A percentile compares a stretch with the other conserved stretches of the same genome.
Conservation (phyloP, 2,329 filamentous ascomycete genomes). For the Huntiella moniliformis region DNA sequence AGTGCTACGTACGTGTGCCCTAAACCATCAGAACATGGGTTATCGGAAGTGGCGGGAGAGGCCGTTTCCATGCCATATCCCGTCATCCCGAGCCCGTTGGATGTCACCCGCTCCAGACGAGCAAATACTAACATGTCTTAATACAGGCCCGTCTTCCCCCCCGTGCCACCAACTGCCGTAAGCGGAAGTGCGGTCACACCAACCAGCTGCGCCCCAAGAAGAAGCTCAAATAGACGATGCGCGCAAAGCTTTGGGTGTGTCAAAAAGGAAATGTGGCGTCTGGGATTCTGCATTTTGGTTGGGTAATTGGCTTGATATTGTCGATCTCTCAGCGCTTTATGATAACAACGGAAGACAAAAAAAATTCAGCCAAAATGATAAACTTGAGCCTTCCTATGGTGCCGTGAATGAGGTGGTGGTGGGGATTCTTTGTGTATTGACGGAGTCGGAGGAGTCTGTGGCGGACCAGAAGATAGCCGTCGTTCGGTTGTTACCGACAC, state of each 20-base stretch:
- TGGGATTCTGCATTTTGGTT: conserved; percentile 17
- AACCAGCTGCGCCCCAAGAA: conserved; percentile 99
- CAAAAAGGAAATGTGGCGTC: conserved; percentile 25
- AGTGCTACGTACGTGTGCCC: conserved; percentile 76
- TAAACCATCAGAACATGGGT: background rate
- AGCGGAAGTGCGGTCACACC: conserved; percentile 99
- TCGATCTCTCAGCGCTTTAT: conserved; percentile 13
- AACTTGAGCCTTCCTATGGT: background rate
- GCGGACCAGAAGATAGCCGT: background rate
- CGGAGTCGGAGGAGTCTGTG: background rate
- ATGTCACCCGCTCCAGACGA: background rate
- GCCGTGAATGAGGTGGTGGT: background rate
- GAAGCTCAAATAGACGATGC: conserved; percentile 68
- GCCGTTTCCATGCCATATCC: too few relatives aligned
- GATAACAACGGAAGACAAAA: conserved; percentile 15
- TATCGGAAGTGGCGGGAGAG: background rate
- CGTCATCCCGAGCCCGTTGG: background rate
- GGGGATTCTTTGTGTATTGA: background rate
- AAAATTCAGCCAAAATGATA: conserved; percentile 12
- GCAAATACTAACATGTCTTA: background rate
- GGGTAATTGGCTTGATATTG: conserved; percentile 10
- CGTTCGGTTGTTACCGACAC: too few relatives aligned
- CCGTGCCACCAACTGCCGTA: conserved; percentile 98
- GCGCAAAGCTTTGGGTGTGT: conserved; percentile 12
- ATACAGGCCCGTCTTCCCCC: conserved; percentile 64